Base-by-base conservation (phyloP, 2,329 filamentous ascomycete species). In the Paraconiothyrium brasiliense region DNA sequence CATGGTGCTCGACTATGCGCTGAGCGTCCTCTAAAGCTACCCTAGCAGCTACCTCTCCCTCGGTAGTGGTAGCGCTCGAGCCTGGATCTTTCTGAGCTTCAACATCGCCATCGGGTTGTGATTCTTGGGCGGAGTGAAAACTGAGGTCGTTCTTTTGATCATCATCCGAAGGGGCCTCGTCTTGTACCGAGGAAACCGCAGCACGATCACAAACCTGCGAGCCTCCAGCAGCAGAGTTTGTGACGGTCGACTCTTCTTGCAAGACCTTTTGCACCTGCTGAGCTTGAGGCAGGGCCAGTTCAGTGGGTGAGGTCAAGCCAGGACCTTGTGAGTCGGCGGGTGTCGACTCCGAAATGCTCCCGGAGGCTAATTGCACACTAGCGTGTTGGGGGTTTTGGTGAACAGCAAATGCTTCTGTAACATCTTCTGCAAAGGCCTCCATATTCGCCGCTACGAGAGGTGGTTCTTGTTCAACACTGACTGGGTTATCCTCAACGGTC, bases 121-220 rank as follows among this genome's bases (percentile, higher is more conserved):
- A 62, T 55, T 74, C 65, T 58, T 64, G 62, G 10, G 69, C 69
- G 3, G 69, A 70, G 27, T 71, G 62, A 34, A 69, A 73, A 54
- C 68, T 75, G 14, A 54, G 52, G 22, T 75, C 68, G 9, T 71
- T 64, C 55, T 69, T 70, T 16, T 64, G 60, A n/a, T 72, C 68
- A 27, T 72, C 68, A 20, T 74, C 70, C 1, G 69, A 70, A 13
- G 22, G 20, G 7, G 51, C n/a, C 3, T 70, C 60, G 22, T 61
- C 51, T 6, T 55, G 32, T 10, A 37, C 20, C n/a, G 39, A 50
- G 35, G 6, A 22, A 41, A 5, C 7, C 56, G 32, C 20, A 16
- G 32, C 11, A 7, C 16, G 13, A 10, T 37, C 43, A 8, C 48
- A 16, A n/a, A 10, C 43, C 16, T 56, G 30, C 32, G 6, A 13